These are phyloP conservation scores for Xylaria digitata DNA, from an alignment of 2,329 filamentous ascomycete genomes.

Conservation along the genomic window DNA sequence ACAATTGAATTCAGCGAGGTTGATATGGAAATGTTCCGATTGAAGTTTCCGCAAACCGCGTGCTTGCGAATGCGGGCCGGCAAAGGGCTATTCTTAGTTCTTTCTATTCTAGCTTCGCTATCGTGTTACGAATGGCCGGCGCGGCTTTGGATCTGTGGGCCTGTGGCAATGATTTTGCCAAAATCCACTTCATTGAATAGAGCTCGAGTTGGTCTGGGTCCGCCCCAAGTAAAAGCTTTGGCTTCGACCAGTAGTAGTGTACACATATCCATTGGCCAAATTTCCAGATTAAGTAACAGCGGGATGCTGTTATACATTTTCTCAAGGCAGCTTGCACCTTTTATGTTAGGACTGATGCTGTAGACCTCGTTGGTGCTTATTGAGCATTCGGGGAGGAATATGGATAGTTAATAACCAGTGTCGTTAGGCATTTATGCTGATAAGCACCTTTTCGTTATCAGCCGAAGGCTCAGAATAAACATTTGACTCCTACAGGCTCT, in stretches of 20 bases:
- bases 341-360: background rate
- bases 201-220: conserved; percentile 3
- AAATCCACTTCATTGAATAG: conserved; percentile 21
- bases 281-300: background rate
- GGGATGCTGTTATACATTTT: too few species aligned
- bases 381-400: background rate
- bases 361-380: background rate
- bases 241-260: background rate
- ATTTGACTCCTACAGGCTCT: background rate
- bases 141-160: conserved; percentile 7
- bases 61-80: background rate
- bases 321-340: background rate
- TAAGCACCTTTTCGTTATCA: background rate
- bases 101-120: conserved; percentile 23
- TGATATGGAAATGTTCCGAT: background rate
- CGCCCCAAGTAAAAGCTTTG: background rate
- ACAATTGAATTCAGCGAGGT: background rate
- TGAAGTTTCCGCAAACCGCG: conserved; percentile 5
- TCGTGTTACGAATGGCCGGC: conserved; percentile 17
- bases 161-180: conserved; percentile 27
- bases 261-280: too few species aligned
- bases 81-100: conserved; percentile 33
- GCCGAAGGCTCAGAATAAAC: background rate
- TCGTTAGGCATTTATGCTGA: background rate
- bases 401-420: background rate